A percentile compares a stretch with the other conserved stretches of the same genome.
Evolutionary conservation across 108 stramenopile species (phyloP).

Genomic region (Skeletonema marinoi): DNA sequence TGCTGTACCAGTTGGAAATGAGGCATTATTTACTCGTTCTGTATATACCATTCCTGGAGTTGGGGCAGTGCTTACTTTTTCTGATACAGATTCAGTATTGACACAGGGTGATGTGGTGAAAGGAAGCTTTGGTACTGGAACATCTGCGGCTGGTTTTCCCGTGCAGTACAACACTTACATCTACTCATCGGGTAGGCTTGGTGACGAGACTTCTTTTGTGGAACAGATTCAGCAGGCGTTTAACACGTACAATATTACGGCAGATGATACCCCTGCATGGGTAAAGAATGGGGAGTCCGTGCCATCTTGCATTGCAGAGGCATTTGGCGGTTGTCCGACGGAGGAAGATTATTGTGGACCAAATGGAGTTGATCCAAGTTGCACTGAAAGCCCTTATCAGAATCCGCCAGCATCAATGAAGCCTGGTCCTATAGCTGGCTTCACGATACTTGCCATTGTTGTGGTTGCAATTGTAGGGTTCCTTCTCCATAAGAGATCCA

Average conservation of each 20-base stretch:
- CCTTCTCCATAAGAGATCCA: not conserved
- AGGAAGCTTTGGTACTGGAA: not conserved
- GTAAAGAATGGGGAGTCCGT: not conserved
- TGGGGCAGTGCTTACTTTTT: not conserved
- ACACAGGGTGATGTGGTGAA: not conserved
- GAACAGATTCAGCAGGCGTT: not conserved
- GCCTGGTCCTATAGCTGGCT: conserved; percentile 4
- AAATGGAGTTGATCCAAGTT: conserved; percentile 4
- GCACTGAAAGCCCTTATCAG: not conserved
- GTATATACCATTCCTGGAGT: no score
- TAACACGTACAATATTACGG: not conserved
- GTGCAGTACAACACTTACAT: not conserved
- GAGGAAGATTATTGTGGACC: not conserved
- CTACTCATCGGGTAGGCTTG: not conserved
- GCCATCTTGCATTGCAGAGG: not conserved
- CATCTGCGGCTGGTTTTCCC: not conserved
- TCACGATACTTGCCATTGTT: not conserved
- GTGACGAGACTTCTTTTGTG: not conserved
- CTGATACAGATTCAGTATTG: not conserved
- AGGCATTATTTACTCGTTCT: not conserved
- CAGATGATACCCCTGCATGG: not conserved
- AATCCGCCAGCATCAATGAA: not conserved
- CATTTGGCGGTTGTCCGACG: not conserved
- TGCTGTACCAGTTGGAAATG: not conserved
- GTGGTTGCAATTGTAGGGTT: not conserved